A percentile compares a stretch with the other conserved stretches of the same genome.
Conservation (phyloP, 345 rosid species). For the Arabis alpina region DNA sequence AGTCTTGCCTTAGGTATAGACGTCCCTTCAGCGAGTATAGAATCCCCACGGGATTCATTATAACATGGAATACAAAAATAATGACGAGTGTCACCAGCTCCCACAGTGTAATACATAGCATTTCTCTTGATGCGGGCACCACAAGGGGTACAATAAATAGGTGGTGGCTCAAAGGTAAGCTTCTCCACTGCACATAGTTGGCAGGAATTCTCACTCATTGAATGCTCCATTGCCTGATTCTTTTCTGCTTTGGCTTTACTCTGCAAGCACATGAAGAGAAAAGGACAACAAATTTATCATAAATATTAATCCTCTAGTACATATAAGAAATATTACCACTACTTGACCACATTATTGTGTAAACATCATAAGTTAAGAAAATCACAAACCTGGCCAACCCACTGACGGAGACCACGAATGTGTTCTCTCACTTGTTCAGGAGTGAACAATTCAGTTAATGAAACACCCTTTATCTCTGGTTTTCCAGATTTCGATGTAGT, state of each 20-base stretch:
- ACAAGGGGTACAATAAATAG: slow-evolving; percentile 94
- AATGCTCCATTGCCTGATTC: slow-evolving; percentile 97
- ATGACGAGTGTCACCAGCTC: slow-evolving; percentile 96
- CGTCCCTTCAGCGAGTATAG: slow-evolving; percentile 76
- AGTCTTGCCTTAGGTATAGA: slow-evolving; percentile 76
- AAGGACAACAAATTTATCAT: slow-evolving; percentile 11
- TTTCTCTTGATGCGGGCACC: slow-evolving; percentile 99
- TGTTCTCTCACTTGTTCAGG: slow-evolving; percentile 97
- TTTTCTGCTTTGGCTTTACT: slow-evolving; percentile 98
- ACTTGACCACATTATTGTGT: neutral
- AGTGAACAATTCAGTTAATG: slow-evolving; percentile 93
- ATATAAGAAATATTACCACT: neutral
- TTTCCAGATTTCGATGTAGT: slow-evolving; percentile 81
- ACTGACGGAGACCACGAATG: slow-evolving; percentile 89
- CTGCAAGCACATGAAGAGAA: slow-evolving; percentile 50
- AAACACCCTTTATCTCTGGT: slow-evolving; percentile 97
- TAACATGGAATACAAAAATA: slow-evolving; percentile 97
- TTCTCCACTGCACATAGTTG: slow-evolving; percentile 99
- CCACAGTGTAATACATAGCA: slow-evolving; percentile 95
- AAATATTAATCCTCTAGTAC: slow-evolving; percentile 18
- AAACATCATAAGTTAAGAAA: slow-evolving; percentile 19
- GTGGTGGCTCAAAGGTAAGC: slow-evolving; percentile 99
- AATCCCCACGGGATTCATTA: slow-evolving; percentile 95
- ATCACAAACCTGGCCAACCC: slow-evolving; percentile 96
- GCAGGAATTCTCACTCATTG: slow-evolving; percentile 99